phyloP scores from a whole-genome alignment of 2,329 filamentous ascomycete species.

The Trichoderma atrobrunneum region DNA sequence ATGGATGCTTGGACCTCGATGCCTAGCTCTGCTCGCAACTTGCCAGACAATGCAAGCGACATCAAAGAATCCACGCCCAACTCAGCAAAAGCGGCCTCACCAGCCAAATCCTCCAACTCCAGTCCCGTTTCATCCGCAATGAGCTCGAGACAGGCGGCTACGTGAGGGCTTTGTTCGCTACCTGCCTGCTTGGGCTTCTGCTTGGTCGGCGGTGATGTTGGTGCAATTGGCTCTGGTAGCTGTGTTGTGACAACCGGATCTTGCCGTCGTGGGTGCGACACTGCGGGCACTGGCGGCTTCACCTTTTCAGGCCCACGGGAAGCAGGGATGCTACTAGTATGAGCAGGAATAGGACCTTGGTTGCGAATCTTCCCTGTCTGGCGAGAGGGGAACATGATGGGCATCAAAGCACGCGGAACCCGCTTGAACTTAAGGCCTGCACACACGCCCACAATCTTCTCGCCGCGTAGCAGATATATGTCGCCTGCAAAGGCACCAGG shows the following conservation, averaged over 20 bases:
- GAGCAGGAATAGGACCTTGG: not conserved
- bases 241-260: not conserved
- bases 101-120: constrained; percentile 50
- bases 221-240: not conserved
- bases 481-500: constrained; percentile 47
- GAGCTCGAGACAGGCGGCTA: constrained; percentile 27
- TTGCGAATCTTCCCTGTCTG: not conserved
- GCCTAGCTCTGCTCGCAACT: constrained; percentile 16
- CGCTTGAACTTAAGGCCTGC: constrained; percentile 63
- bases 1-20: constrained; percentile 19
- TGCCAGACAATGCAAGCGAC: constrained; percentile 38
- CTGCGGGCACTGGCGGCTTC: not conserved
- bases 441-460: constrained; percentile 46
- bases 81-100: constrained; percentile 55
- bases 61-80: constrained; percentile 60
- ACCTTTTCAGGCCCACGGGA: not conserved
- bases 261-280: not conserved
- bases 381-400: constrained; percentile 58
- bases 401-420: constrained; percentile 63
- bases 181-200: not conserved
- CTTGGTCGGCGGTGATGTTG: not conserved
- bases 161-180: not conserved
- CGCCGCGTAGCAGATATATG: constrained; percentile 54
- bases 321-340: not conserved
- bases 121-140: constrained; percentile 56